Evolutionary conservation across 2,329 filamentous ascomycete genomes (phyloP).

Genomic region (Trichoderma sp.): DNA sequence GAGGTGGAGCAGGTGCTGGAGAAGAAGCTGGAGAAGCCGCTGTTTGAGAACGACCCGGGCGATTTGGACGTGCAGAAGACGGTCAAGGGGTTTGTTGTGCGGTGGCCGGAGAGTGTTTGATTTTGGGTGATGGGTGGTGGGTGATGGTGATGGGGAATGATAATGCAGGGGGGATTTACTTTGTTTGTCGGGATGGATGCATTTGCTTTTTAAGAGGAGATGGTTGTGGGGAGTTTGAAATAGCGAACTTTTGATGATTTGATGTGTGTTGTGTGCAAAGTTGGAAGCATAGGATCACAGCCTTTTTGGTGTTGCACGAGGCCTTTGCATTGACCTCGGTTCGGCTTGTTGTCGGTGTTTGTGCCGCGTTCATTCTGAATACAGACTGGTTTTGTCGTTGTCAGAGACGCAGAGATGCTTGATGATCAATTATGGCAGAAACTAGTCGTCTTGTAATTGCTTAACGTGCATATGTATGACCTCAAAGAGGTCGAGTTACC

Average conservation of each 20-base stretch:
- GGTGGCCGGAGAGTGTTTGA: slow-evolving; percentile 57
- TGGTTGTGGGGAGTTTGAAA: too few relatives aligned
- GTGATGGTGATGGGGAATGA: background rate
- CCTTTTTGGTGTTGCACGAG: background rate
- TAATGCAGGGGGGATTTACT: background rate
- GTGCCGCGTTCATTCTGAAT: background rate
- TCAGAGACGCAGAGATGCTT: background rate
- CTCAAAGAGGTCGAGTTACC: too few relatives aligned
- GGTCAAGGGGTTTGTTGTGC: slow-evolving; percentile 75
- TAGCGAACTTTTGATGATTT: too few relatives aligned
- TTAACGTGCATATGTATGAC: background rate
- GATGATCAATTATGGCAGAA: background rate
- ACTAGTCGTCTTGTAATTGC: background rate
- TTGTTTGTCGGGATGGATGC: too few relatives aligned
- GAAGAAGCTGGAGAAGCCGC: slow-evolving; percentile 77
- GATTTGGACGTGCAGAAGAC: slow-evolving; percentile 80
- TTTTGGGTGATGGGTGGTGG: background rate
- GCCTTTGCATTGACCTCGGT: background rate
- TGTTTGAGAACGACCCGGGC: slow-evolving; percentile 88
- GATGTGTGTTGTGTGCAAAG: too few relatives aligned
- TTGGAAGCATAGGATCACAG: too few relatives aligned
- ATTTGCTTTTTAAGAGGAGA: too few relatives aligned
- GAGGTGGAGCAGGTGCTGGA: slow-evolving; percentile 79
- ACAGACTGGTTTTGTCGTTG: background rate
- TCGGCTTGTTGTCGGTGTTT: background rate